These are phyloP conservation scores for Physocladia obscura DNA, from an alignment of 192 early-diverging fungal species.

Conservation along the genomic window DNA sequence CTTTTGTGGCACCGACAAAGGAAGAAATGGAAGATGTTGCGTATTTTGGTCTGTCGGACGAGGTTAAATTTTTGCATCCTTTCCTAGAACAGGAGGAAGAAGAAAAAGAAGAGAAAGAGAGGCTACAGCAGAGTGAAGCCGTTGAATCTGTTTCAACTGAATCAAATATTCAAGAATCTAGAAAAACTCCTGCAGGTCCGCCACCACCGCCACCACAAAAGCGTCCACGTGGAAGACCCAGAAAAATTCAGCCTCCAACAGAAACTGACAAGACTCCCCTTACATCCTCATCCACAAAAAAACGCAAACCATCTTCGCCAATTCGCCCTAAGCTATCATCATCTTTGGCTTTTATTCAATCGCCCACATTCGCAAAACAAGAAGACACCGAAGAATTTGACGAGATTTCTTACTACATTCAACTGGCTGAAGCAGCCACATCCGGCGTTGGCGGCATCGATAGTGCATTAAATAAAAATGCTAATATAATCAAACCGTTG, in stretches of 20 bases:
- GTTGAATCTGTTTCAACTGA: no score
- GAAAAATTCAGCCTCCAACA: constrained; percentile 1
- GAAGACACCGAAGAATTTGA: constrained; percentile 7
- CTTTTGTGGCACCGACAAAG: no score
- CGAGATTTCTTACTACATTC: neutral
- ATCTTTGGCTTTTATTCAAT: neutral
- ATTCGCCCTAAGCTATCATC: neutral
- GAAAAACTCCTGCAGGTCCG: neutral
- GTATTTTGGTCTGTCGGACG: no score
- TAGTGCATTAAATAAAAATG: neutral
- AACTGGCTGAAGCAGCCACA: constrained; percentile 10
- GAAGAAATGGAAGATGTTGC: no score
- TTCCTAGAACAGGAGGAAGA: no score
- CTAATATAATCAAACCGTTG: neutral
- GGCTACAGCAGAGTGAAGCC: no score
- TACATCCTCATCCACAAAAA: neutral
- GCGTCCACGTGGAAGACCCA: constrained; percentile 1
- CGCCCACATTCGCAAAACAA: neutral
- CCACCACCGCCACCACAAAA: neutral
- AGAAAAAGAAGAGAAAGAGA: no score
- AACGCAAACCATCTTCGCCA: neutral
- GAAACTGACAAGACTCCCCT: neutral
- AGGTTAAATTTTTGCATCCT: no score
- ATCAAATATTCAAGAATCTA: no score
- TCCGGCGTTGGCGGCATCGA: neutral